Evolutionary conservation across 2,329 filamentous ascomycete species (phyloP).

Genomic region (Fusarium ramigenum): DNA sequence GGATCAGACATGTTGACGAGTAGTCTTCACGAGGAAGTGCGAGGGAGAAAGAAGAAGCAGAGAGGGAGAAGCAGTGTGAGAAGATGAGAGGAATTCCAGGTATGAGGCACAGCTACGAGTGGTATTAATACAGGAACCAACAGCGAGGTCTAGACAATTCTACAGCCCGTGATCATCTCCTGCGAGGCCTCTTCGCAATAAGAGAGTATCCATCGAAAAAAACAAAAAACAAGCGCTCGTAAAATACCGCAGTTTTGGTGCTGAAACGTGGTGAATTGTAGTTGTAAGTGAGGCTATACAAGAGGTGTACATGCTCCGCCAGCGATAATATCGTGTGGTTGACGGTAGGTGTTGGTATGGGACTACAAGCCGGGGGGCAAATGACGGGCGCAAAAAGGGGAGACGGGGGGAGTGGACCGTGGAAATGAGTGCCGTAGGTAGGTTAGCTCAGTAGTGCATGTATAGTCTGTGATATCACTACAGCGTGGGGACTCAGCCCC

Average conservation of each 20-base stretch:
- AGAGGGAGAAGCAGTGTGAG: not conserved
- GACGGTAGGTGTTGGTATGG: slow-evolving; percentile 21
- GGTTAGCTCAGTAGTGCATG: not conserved
- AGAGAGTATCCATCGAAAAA: not conserved
- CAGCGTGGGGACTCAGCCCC: slow-evolving; percentile 21
- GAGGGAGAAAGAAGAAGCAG: not conserved
- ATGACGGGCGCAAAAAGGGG: slow-evolving; percentile 17
- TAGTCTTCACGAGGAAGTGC: not conserved
- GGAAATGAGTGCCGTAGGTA: slow-evolving; percentile 20
- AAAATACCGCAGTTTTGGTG: slow-evolving; percentile 27
- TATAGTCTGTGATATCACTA: slow-evolving; percentile 7
- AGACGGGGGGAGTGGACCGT: not conserved
- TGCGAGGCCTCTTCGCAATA: slow-evolving; percentile 19
- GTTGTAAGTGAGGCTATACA: slow-evolving; percentile 29
- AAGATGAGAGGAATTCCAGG: not conserved
- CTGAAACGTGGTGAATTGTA: slow-evolving; percentile 21
- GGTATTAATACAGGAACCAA: not conserved
- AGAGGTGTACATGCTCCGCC: slow-evolving; percentile 21
- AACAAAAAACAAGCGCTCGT: not conserved
- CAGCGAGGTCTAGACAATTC: slow-evolving; percentile 21
- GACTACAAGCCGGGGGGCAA: slow-evolving; percentile 22
- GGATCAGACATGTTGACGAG: slow-evolving; percentile 26
- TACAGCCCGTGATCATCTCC: not conserved
- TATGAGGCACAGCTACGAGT: not conserved
- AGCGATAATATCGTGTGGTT: slow-evolving; percentile 31